These are phyloP conservation scores for Populus alba DNA, from an alignment of 345 rosid species.

Conservation along the genomic window DNA sequence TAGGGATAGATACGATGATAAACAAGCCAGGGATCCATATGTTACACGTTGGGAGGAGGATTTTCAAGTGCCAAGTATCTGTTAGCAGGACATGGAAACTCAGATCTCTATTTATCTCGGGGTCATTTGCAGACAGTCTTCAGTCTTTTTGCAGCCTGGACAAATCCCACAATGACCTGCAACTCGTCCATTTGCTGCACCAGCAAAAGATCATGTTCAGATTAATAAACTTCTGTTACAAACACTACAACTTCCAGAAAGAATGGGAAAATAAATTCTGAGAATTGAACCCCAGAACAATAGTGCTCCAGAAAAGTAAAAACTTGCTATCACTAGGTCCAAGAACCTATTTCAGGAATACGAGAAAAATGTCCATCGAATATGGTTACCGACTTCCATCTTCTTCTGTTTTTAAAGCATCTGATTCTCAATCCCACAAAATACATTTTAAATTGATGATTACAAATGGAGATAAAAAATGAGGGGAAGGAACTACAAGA, in stretches of 20 bases:
- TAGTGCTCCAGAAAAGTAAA: not conserved
- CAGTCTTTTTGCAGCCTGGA: slow-evolving; percentile 80
- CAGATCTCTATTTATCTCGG: not conserved
- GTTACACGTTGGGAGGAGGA: slow-evolving; percentile 34
- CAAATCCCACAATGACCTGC: slow-evolving; percentile 93
- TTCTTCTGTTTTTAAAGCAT: not conserved
- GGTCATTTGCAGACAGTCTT: slow-evolving; percentile 53
- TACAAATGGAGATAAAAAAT: not conserved
- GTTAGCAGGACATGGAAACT: slow-evolving; percentile 14
- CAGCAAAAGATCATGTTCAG: not conserved
- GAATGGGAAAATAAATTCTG: not conserved
- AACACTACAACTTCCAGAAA: not conserved
- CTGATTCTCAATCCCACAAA: not conserved
- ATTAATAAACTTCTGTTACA: not conserved
- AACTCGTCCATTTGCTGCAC: slow-evolving; percentile 91
- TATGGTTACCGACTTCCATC: not conserved
- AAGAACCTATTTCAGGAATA: not conserved
- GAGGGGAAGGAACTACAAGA: not conserved
- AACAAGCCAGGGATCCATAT: slow-evolving; percentile 33
- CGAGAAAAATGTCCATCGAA: not conserved
- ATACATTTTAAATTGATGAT: not conserved
- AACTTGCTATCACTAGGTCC: not conserved
- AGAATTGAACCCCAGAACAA: not conserved
- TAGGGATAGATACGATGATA: slow-evolving; percentile 9
- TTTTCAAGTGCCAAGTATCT: slow-evolving; percentile 10